Conservation (phyloP, 176 grass and related monocot genomes). For the Elymus sibiricus region DNA sequence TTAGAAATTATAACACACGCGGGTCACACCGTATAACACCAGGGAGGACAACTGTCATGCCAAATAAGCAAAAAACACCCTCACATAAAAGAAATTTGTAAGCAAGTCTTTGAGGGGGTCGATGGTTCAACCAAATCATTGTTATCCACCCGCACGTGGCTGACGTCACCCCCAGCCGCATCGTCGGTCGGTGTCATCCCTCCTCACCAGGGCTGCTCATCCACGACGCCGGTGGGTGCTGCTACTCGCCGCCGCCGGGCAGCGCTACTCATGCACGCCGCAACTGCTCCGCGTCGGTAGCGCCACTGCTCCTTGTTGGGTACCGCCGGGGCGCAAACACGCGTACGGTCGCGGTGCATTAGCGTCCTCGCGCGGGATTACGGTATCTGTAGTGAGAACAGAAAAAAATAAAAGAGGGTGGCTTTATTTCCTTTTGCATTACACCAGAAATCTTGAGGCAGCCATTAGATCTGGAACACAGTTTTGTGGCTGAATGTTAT, state of each 20-base stretch:
- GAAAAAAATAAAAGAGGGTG: neutral
- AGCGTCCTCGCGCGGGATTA: neutral
- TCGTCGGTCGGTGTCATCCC: neutral
- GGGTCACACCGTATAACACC: neutral
- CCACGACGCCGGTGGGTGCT: neutral
- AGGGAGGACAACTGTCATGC: neutral
- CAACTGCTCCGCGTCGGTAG: neutral
- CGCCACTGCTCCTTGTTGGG: neutral
- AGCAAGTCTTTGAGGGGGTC: neutral
- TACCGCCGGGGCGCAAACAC: neutral
- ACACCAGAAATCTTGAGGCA: neutral
- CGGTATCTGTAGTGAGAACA: neutral
- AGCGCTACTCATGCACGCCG: neutral
- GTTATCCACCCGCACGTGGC: neutral
- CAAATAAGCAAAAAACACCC: neutral
- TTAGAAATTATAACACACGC: neutral
- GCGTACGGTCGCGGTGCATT: neutral
- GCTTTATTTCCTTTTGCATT: neutral
- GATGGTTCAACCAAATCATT: neutral
- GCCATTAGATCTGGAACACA: neutral
- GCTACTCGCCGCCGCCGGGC: neutral
- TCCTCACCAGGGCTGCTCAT: neutral
- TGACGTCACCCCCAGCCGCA: too few relatives aligned
- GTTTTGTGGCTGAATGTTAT: neutral
- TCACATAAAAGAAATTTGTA: neutral